phyloP scores from a whole-genome alignment of 2,329 filamentous ascomycete species.

The Epichloe aotearoae region DNA sequence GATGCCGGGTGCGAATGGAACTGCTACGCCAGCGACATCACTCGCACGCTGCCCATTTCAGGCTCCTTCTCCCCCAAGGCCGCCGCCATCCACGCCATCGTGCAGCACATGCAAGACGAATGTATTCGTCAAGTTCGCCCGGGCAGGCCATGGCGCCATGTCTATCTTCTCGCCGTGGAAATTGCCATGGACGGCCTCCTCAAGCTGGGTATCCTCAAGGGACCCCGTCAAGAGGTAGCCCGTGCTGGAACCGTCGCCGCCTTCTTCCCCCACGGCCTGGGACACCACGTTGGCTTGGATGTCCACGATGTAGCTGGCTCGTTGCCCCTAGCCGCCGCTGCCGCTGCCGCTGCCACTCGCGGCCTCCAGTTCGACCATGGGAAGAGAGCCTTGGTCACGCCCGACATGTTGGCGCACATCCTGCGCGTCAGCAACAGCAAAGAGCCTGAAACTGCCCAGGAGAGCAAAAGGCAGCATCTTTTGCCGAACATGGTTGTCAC shows the following conservation, averaged over 20 bases:
- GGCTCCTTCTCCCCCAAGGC: conserved; percentile 57
- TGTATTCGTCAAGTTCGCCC: conserved; percentile 58
- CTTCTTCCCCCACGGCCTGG: conserved; percentile 52
- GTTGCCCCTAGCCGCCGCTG: conserved; percentile 20
- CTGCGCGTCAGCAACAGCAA: not conserved
- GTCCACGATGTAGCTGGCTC: conserved; percentile 44
- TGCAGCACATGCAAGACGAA: conserved; percentile 66
- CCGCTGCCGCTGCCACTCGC: conserved; percentile 17
- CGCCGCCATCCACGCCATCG: conserved; percentile 61
- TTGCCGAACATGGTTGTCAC: conserved; percentile 58
- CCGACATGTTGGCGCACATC: conserved; percentile 18
- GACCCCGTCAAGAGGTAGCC: conserved; percentile 43
- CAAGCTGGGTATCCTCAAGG: conserved; percentile 56
- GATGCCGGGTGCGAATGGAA: conserved; percentile 81
- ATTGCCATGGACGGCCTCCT: conserved; percentile 61
- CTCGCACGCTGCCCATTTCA: conserved; percentile 69
- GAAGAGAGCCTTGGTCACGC: conserved; percentile 29
- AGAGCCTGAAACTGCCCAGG: conserved; percentile 9
- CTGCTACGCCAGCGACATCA: conserved; percentile 83
- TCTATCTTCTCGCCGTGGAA: conserved; percentile 60
- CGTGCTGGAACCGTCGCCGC: conserved; percentile 40
- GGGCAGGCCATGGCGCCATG: conserved; percentile 54
- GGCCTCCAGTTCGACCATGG: conserved; percentile 18
- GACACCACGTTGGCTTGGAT: conserved; percentile 53
- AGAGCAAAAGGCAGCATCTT: conserved; percentile 28